Evolutionary conservation across 2,329 filamentous ascomycete genomes (phyloP).

Genomic region (Hysterium pulicare): DNA sequence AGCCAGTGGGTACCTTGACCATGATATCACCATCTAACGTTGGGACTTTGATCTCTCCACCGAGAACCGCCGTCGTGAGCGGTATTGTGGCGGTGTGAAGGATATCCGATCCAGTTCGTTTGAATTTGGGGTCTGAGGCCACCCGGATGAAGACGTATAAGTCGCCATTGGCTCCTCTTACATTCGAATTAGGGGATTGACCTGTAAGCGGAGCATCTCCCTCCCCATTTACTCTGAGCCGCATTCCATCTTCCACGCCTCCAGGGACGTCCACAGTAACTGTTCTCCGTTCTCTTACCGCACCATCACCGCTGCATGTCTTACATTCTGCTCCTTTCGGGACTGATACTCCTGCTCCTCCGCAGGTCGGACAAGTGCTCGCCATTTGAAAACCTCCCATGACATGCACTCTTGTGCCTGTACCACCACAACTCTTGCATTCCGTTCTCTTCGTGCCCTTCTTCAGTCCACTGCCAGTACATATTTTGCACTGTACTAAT

Average conservation of each 20-base stretch:
- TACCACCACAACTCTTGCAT: constrained; percentile 80
- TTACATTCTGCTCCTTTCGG: constrained; percentile 79
- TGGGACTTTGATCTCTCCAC: constrained; percentile 84
- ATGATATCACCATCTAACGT: constrained; percentile 88
- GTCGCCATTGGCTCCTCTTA: constrained; percentile 72
- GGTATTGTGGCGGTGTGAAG: constrained; percentile 89
- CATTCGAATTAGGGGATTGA: constrained; percentile 59
- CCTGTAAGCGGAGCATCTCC: constrained; percentile 84
- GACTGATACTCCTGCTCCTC: constrained; percentile 71
- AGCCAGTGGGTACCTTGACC: constrained; percentile 87
- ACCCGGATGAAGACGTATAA: constrained; percentile 89
- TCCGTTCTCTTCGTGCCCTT: constrained; percentile 67
- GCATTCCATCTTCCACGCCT: constrained; percentile 96
- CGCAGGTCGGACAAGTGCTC: constrained; percentile 78
- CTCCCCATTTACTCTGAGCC: constrained; percentile 76
- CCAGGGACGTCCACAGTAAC: constrained; percentile 89
- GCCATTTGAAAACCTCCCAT: constrained; percentile 97
- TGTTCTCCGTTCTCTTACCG: constrained; percentile 76
- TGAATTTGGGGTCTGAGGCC: constrained; percentile 85
- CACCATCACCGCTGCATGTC: constrained; percentile 77
- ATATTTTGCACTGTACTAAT: constrained; percentile 75
- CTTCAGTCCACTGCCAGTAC: constrained; percentile 80
- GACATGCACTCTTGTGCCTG: constrained; percentile 81
- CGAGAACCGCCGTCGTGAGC: constrained; percentile 86
- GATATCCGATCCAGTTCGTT: constrained; percentile 81